These are phyloP conservation scores for Trichoderma hamatum DNA, from an alignment of 2,329 filamentous ascomycete species.

Conservation along the genomic window DNA sequence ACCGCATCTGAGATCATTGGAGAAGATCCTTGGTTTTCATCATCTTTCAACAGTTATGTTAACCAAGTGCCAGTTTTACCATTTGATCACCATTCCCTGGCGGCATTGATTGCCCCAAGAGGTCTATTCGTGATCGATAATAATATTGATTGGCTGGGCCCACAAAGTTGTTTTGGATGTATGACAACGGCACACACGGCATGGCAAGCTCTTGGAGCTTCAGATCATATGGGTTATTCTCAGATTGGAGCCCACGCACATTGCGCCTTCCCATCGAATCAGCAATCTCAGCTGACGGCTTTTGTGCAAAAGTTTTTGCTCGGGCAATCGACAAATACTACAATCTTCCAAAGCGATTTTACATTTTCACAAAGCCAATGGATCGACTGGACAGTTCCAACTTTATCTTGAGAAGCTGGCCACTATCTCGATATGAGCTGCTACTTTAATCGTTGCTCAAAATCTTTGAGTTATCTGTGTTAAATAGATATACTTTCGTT, in stretches of 20 bases:
- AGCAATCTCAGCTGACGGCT: constrained; percentile 12
- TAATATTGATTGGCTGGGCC: constrained; percentile 18
- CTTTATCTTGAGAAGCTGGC: background rate
- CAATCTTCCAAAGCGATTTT: constrained; percentile 17
- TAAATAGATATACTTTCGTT: background rate
- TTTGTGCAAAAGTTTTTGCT: constrained; percentile 18
- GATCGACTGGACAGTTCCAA: constrained; percentile 3
- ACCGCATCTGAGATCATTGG: constrained; percentile 17
- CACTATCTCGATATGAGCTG: background rate
- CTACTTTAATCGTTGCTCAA: background rate
- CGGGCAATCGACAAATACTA: background rate
- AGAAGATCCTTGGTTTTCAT: constrained; percentile 14
- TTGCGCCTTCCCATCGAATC: constrained; percentile 11
- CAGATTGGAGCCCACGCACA: constrained; percentile 21
- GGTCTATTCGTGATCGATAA: constrained; percentile 5
- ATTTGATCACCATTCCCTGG: constrained; percentile 8
- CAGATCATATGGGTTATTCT: constrained; percentile 10
- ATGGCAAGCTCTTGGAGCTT: constrained; percentile 11
- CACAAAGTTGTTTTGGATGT: constrained; percentile 16
- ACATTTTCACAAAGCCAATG: constrained; percentile 8
- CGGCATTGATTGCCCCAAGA: constrained; percentile 3
- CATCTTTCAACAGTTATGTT: constrained; percentile 11
- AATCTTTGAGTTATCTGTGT: background rate
- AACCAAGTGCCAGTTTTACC: constrained; percentile 11
- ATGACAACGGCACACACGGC: constrained; percentile 16